These are phyloP conservation scores for Tremella mesenterica DNA, from an alignment of 768 basidiomycete species.

Conservation along the genomic window DNA sequence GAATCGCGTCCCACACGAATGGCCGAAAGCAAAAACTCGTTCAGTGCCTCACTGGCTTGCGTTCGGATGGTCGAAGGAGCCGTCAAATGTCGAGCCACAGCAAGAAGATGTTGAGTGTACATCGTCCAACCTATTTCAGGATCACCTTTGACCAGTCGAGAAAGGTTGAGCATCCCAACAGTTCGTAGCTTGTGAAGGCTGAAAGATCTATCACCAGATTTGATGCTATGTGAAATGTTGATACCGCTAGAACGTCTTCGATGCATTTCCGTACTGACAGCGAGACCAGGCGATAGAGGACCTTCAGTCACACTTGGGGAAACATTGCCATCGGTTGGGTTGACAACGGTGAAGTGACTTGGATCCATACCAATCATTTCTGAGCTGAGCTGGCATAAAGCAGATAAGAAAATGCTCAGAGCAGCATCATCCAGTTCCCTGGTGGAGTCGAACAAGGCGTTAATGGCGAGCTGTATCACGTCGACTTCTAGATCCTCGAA, in stretches of 20 bases:
- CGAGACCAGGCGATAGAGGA: slow-evolving; percentile 9
- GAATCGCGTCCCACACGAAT: slow-evolving; percentile 26
- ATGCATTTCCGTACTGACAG: slow-evolving; percentile 21
- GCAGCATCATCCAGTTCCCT: slow-evolving; percentile 73
- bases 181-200: slow-evolving; percentile 78
- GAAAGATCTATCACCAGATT: slow-evolving; percentile 71
- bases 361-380: slow-evolving; percentile 93
- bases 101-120: slow-evolving; percentile 69
- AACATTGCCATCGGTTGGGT: slow-evolving; percentile 5
- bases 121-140: slow-evolving; percentile 77
- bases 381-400: slow-evolving; percentile 73
- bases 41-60: slow-evolving; percentile 79
- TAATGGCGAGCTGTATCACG: slow-evolving; percentile 62
- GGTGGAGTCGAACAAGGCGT: slow-evolving; percentile 75
- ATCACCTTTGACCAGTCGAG: slow-evolving; percentile 73
- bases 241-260: slow-evolving; percentile 79
- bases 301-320: slow-evolving; percentile 13
- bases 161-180: slow-evolving; percentile 71
- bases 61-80: slow-evolving; percentile 69
- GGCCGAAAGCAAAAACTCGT: slow-evolving; percentile 70
- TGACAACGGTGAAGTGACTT: not conserved
- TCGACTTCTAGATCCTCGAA: slow-evolving; percentile 47
- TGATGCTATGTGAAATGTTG: slow-evolving; percentile 67
- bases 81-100: slow-evolving; percentile 58
- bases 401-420: slow-evolving; percentile 67